Percentiles rank a stretch among this genome's conserved stretches.
phyloP scores from a whole-genome alignment of 2,329 filamentous ascomycete species.

The Aspergillus hortae region DNA sequence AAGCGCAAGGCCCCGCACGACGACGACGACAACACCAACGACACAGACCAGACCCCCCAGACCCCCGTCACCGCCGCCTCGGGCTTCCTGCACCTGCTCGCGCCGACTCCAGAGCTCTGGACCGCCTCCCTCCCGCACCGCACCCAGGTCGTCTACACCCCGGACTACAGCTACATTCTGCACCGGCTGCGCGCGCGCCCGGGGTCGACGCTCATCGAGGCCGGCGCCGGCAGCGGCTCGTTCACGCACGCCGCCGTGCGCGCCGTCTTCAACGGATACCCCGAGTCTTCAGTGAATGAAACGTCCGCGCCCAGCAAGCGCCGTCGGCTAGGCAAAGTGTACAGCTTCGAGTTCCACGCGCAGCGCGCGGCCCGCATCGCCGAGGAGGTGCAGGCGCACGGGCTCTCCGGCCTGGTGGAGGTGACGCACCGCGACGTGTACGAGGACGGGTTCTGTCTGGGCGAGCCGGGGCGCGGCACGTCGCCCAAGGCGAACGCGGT shows the following conservation, averaged over 20 bases:
- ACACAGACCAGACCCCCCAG: slow-evolving; percentile 15
- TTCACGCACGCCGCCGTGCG: slow-evolving; percentile 50
- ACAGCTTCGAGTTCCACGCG: slow-evolving; percentile 50
- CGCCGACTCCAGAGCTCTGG: slow-evolving; percentile 50
- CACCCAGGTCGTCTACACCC: slow-evolving; percentile 52
- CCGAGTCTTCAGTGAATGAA: slow-evolving; percentile 14
- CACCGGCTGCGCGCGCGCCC: slow-evolving; percentile 46
- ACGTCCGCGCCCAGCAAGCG: slow-evolving; percentile 15
- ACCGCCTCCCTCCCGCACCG: slow-evolving; percentile 50
- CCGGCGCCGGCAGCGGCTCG: slow-evolving; percentile 50
- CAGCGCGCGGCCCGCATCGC: slow-evolving; percentile 41
- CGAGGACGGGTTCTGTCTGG: slow-evolving; percentile 45
- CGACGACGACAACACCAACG: slow-evolving; percentile 31
- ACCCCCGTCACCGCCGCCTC: slow-evolving; percentile 40
- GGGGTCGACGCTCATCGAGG: slow-evolving; percentile 47
- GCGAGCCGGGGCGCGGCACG: slow-evolving; percentile 23
- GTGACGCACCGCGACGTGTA: slow-evolving; percentile 50
- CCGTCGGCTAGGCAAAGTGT: slow-evolving; percentile 42
- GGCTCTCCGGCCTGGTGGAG: slow-evolving; percentile 42
- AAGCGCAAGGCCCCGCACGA: slow-evolving; percentile 43
- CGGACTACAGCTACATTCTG: slow-evolving; percentile 52
- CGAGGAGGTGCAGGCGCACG: slow-evolving; percentile 43
- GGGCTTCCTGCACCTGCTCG: slow-evolving; percentile 48
- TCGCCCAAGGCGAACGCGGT: slow-evolving; percentile 46
- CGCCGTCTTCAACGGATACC: slow-evolving; percentile 48